Evolutionary conservation across 1,139 yeast genomes (phyloP), one percentile per base, ranked within the genome.

Genomic region (Debaryomyces sp.): DNA sequence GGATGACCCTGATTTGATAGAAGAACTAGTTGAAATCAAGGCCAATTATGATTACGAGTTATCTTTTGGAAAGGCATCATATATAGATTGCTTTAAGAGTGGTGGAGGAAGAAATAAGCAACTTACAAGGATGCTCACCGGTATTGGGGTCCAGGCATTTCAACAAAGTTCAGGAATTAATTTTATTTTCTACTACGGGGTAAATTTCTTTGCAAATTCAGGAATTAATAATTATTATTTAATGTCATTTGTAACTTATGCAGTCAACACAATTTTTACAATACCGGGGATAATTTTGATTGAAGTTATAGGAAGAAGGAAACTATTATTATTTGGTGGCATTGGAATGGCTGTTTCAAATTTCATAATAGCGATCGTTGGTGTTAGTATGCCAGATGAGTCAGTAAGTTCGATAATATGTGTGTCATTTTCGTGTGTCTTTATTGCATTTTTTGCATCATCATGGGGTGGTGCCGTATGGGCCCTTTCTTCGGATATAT

Each of bases 391-490:
- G 1, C 48, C 71, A 34, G 71, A 84, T 15, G 66, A 69, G 2
- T 64, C 66, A 46, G 59, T 62, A 3, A 59, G 63, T 32, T 68
- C 76, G 8, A 62, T 66, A 15, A 58, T 73, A 9, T 64, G 75
- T 51, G 68, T 87, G 55, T 84, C 87, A 13, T 85, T 87, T 68
- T 77, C 84, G 37, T 87, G 91, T 77, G 68, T 82, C 39, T 87
- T 85, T 62, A 86, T 86, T 63, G 82, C 87, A 27, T 84, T 81
- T 64, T 87, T 86, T 63, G 92, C 92, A 26, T 74, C 89, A 47
- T 78, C 91, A 30, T 87, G 92, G 92, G 95, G 94, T 61, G 92
- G 92, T 40, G 75, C 83, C 50, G 81, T 83, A 38, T 87, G 94
- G 94, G 91, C 89, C 44, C 73, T 86, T 51, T 77, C 85, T 54